Percentiles rank a stretch among this genome's conserved stretches.
phyloP scores from a whole-genome alignment of 1,284 basidiomycete genomes.

The Sparassis latifolia region DNA sequence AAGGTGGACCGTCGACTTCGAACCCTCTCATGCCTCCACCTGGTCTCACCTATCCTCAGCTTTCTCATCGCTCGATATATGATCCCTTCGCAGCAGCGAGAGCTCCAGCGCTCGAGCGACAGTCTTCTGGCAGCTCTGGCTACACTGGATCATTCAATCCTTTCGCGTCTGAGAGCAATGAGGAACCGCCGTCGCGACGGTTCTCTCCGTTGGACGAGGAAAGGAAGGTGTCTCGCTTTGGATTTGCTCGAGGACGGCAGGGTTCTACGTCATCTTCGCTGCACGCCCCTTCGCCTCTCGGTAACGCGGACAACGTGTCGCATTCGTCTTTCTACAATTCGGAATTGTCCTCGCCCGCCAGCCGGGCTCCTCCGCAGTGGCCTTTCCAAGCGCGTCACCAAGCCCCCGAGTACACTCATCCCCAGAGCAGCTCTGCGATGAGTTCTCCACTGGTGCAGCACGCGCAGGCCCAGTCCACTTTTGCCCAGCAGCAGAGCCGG shows the following conservation, averaged over 20 bases:
- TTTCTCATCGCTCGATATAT: constrained; percentile 41
- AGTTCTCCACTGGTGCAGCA: constrained; percentile 45
- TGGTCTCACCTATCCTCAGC: constrained; percentile 42
- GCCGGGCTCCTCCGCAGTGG: constrained; percentile 39
- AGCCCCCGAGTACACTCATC: constrained; percentile 34
- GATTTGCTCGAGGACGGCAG: constrained; percentile 72
- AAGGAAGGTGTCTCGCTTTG: constrained; percentile 75
- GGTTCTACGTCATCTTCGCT: constrained; percentile 58
- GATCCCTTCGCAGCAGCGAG: constrained; percentile 37
- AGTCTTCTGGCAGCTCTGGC: constrained; percentile 38
- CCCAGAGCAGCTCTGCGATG: constrained; percentile 31
- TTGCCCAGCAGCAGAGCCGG: constrained; percentile 31
- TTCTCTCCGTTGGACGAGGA: constrained; percentile 55
- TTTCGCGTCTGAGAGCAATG: constrained; percentile 55
- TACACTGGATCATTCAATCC: constrained; percentile 77
- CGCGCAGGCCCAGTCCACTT: constrained; percentile 30
- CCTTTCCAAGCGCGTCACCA: constrained; percentile 37
- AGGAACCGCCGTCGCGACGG: constrained; percentile 23
- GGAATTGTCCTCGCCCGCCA: constrained; percentile 31
- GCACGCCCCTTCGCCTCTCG: constrained; percentile 51
- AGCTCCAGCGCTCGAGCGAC: constrained; percentile 37
- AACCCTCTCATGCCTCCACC: constrained; percentile 41
- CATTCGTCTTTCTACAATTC: constrained; percentile 36
- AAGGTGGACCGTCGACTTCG: constrained; percentile 25
- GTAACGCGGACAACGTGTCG: constrained; percentile 40